These are phyloP conservation scores for Daldinia concentrica DNA, from an alignment of 495 filamentous ascomycete species.

Conservation along the genomic window DNA sequence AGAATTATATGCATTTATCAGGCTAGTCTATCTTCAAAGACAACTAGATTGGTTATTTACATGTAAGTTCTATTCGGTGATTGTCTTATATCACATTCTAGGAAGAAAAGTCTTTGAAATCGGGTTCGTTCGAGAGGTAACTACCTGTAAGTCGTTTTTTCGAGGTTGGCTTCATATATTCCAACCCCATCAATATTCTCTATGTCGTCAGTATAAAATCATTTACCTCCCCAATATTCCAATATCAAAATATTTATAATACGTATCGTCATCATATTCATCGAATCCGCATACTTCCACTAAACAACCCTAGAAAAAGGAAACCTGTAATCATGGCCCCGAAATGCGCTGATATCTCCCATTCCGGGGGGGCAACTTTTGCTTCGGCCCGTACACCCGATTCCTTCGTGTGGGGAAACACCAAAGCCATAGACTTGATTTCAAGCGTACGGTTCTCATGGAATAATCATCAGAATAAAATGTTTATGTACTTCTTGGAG, in stretches of 20 bases:
- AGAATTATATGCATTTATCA: not conserved
- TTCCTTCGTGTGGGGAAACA: slow-evolving; percentile 19
- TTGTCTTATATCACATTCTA: too few species aligned
- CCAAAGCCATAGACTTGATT: slow-evolving; percentile 15
- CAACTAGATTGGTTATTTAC: not conserved
- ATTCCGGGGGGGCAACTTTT: not conserved
- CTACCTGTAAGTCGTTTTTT: too few species aligned
- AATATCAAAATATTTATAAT: not conserved
- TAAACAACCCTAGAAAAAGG: not conserved
- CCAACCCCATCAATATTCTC: too few species aligned
- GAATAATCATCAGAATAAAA: slow-evolving; percentile 20
- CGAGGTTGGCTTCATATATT: too few species aligned
- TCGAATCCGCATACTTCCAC: not conserved
- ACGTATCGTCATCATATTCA: not conserved
- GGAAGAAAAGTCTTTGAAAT: too few species aligned
- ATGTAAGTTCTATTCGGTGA: not conserved
- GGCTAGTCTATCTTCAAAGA: not conserved
- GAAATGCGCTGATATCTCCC: not conserved
- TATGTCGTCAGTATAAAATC: not conserved
- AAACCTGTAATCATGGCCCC: slow-evolving; percentile 1
- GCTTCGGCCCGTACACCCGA: slow-evolving; percentile 9
- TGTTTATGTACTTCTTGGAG: slow-evolving; percentile 15
- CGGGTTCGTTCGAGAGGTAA: too few species aligned
- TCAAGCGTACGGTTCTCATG: slow-evolving; percentile 26
- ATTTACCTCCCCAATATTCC: not conserved